A percentile compares a stretch with the other conserved stretches of the same genome.
These are phyloP conservation scores for Medakamo hakoo DNA, from an alignment of 139 green algal species.

Conservation along the genomic window DNA sequence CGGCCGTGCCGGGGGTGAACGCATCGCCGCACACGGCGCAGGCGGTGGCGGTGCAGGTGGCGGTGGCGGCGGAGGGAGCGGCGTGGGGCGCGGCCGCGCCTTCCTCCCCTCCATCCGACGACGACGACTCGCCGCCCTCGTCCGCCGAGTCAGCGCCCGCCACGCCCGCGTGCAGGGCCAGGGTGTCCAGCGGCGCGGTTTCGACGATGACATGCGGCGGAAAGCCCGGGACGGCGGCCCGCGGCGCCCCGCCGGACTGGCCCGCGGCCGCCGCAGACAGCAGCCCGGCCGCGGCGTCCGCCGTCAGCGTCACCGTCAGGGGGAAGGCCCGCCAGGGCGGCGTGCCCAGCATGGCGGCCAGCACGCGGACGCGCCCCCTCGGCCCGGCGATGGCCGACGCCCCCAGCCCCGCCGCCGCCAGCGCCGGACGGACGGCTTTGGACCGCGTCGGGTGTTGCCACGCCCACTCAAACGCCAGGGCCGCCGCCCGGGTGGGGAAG, in stretches of 20 bases:
- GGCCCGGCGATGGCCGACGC: constrained; percentile 19
- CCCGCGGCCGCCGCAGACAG: neutral
- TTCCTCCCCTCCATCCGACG: neutral
- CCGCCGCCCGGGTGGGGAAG: constrained; percentile 59
- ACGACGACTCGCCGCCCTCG: neutral
- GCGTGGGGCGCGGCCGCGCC: no score
- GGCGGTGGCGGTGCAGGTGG: neutral
- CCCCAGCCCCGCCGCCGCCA: constrained; percentile 20
- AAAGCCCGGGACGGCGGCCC: no score
- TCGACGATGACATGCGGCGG: constrained; percentile 31
- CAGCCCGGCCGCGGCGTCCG: constrained; percentile 13
- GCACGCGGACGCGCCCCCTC: constrained; percentile 41
- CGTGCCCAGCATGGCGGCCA: constrained; percentile 60
- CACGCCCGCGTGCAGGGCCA: neutral
- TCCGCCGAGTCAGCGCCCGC: neutral
- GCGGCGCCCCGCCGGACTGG: constrained; percentile 12
- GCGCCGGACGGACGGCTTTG: constrained; percentile 30
- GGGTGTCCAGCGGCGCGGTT: constrained; percentile 31
- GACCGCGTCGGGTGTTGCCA: constrained; percentile 77
- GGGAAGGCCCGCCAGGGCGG: constrained; percentile 63
- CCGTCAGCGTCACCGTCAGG: constrained; percentile 62
- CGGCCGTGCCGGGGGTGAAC: no score
- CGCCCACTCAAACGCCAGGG: constrained; percentile 94
- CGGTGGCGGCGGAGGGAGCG: neutral
- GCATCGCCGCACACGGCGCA: constrained; percentile 22